phyloP scores from a whole-genome alignment of 768 basidiomycete genomes.

The Kwoniella mangroviensis region DNA sequence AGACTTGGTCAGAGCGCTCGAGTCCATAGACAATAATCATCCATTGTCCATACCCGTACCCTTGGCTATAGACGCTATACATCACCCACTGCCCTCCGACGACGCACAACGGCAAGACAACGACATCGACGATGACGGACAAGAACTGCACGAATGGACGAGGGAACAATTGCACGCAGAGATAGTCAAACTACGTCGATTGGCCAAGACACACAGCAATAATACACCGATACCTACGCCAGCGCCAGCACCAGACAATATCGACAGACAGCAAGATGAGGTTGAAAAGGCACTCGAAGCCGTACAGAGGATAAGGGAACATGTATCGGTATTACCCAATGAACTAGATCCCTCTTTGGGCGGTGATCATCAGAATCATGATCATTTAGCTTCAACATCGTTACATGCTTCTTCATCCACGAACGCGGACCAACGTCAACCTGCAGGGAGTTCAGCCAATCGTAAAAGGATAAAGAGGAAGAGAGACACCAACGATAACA shows the following conservation, averaged over 20 bases:
- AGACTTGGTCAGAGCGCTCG: constrained; percentile 23
- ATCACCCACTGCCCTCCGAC: background rate
- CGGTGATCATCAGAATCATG: background rate
- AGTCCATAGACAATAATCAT: constrained; percentile 20
- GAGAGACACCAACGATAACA: background rate
- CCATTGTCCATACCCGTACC: background rate
- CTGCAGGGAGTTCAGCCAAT: background rate
- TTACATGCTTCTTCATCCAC: no score
- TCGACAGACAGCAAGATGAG: background rate
- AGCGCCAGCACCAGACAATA: background rate
- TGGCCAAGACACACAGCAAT: background rate
- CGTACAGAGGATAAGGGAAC: background rate
- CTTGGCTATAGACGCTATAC: background rate
- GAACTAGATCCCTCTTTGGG: background rate
- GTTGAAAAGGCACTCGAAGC: background rate
- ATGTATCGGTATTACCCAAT: background rate
- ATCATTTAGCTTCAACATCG: background rate
- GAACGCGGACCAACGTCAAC: no score
- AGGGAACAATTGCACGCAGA: constrained; percentile 28
- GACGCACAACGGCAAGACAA: background rate
- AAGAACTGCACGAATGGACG: constrained; percentile 29
- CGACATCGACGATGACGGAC: background rate
- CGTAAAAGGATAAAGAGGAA: constrained; percentile 1
- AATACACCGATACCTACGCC: background rate
- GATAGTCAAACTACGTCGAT: constrained; percentile 21